Percentiles rank a stretch among this genome's conserved stretches.
phyloP scores from a whole-genome alignment of 257 asterid genomes.

The Perilla frutescens region DNA sequence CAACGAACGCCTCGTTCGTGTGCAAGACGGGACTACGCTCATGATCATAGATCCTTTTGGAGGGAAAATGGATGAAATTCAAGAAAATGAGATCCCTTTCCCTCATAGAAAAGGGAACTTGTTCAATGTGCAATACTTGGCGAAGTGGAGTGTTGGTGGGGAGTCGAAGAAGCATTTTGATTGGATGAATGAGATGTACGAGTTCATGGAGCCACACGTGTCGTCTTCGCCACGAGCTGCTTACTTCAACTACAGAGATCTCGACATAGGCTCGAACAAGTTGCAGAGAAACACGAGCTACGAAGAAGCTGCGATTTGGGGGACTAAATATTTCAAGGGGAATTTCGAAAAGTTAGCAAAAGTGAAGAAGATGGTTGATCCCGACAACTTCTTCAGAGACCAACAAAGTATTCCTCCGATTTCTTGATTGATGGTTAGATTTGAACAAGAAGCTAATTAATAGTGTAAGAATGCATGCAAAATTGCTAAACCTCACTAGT shows the following conservation, averaged over 20 bases:
- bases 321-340: constrained; percentile 47
- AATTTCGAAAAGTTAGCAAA: constrained; percentile 51
- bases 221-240: constrained; percentile 56
- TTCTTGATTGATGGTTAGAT: no score
- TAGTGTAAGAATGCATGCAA: no score
- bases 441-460: no score
- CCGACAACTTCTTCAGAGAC: constrained; percentile 53
- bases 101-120: constrained; percentile 60
- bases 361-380: constrained; percentile 54
- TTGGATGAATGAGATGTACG: constrained; percentile 48
- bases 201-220: constrained; percentile 52
- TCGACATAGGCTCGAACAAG: constrained; percentile 58
- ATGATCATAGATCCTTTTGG: constrained; percentile 63
- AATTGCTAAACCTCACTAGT: no score
- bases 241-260: constrained; percentile 58
- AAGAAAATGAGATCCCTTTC: constrained; percentile 45
- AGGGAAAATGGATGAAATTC: constrained; percentile 51
- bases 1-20: constrained; percentile 27
- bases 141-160: constrained; percentile 44
- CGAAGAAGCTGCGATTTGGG: constrained; percentile 51
- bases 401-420: constrained; percentile 59
- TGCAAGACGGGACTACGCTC: constrained; percentile 35
- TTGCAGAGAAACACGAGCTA: constrained; percentile 32
- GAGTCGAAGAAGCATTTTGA: constrained; percentile 38
- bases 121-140: constrained; percentile 56